phyloP scores from a whole-genome alignment of 768 basidiomycete species.

The Suillus spraguei region DNA sequence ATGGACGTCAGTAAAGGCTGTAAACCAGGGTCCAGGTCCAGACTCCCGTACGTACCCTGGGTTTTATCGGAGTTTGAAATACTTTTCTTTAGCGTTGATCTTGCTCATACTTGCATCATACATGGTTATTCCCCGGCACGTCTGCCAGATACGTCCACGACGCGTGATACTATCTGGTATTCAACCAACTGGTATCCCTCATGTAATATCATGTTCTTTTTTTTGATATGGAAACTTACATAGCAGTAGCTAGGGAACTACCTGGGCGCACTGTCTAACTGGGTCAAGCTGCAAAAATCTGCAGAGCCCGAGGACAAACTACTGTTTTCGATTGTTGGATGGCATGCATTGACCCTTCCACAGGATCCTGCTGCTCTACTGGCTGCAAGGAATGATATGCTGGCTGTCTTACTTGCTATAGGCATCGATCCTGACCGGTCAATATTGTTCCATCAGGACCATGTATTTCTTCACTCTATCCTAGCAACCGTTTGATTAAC shows the following conservation, averaged over 20 bases:
- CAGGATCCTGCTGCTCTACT: slow-evolving; percentile 72
- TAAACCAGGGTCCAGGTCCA: neutral
- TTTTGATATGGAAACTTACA: slow-evolving; percentile 10
- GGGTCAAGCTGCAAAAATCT: slow-evolving; percentile 78
- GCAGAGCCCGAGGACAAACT: slow-evolving; percentile 61
- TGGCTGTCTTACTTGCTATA: slow-evolving; percentile 82
- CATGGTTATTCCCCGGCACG: slow-evolving; percentile 22
- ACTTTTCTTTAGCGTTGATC: neutral
- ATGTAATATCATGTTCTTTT: slow-evolving; percentile 52
- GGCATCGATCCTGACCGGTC: slow-evolving; percentile 80
- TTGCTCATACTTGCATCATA: neutral
- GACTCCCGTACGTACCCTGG: neutral
- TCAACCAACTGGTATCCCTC: slow-evolving; percentile 90
- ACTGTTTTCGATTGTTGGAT: slow-evolving; percentile 88
- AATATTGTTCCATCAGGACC: slow-evolving; percentile 85
- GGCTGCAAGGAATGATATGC: slow-evolving; percentile 69
- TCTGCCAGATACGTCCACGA: slow-evolving; percentile 14
- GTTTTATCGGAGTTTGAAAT: slow-evolving; percentile 33
- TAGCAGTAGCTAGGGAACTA: slow-evolving; percentile 83
- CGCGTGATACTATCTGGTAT: slow-evolving; percentile 85
- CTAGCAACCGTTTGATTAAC: slow-evolving; percentile 54
- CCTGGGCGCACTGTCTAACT: slow-evolving; percentile 87
- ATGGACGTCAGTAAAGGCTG: slow-evolving; percentile 1
- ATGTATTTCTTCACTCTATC: slow-evolving; percentile 46
- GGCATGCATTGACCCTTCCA: slow-evolving; percentile 93